Percentiles rank a stretch among this genome's conserved stretches.
Conservation (phyloP, 1,284 basidiomycete species). For the Ganoderma leucocontextum region DNA sequence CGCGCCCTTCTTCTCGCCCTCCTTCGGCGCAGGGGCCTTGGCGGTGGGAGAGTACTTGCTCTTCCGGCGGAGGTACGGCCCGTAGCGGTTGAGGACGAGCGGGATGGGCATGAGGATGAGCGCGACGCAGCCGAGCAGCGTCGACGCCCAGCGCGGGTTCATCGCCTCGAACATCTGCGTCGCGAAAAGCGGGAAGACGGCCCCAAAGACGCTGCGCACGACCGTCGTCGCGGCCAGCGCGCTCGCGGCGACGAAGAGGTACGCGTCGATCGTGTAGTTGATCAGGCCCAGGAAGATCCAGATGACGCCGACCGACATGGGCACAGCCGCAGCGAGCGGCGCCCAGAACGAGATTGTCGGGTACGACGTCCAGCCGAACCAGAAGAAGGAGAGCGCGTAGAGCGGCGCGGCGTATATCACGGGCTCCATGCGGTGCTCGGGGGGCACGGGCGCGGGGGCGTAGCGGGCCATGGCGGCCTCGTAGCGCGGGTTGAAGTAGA, state of each 20-base stretch:
- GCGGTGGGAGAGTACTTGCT: constrained; percentile 43
- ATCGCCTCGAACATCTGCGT: constrained; percentile 47
- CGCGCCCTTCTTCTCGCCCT: constrained; percentile 3
- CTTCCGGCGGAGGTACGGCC: constrained; percentile 35
- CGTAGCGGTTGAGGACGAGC: constrained; percentile 42
- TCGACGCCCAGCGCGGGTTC: constrained; percentile 47
- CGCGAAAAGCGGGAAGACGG: constrained; percentile 49
- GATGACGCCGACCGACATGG: constrained; percentile 42
- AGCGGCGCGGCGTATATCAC: constrained; percentile 51
- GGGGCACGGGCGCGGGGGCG: constrained; percentile 50
- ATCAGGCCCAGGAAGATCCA: constrained; percentile 45
- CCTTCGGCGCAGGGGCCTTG: constrained; percentile 16
- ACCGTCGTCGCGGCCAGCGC: constrained; percentile 49
- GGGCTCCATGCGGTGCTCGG: constrained; percentile 56
- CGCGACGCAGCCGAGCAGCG: constrained; percentile 44
- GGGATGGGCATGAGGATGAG: constrained; percentile 47
- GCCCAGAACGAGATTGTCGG: constrained; percentile 44
- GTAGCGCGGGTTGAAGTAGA: constrained; percentile 46
- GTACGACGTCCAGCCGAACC: constrained; percentile 55
- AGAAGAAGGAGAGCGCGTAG: constrained; percentile 53
- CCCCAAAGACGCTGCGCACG: constrained; percentile 47
- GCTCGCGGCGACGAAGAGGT: constrained; percentile 49
- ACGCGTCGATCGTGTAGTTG: constrained; percentile 51
- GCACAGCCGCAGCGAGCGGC: constrained; percentile 40
- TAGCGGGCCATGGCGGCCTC: constrained; percentile 41